Evolutionary conservation across 23 red algal species (phyloP).

Genomic region (Gracilariopsis chorda): DNA sequence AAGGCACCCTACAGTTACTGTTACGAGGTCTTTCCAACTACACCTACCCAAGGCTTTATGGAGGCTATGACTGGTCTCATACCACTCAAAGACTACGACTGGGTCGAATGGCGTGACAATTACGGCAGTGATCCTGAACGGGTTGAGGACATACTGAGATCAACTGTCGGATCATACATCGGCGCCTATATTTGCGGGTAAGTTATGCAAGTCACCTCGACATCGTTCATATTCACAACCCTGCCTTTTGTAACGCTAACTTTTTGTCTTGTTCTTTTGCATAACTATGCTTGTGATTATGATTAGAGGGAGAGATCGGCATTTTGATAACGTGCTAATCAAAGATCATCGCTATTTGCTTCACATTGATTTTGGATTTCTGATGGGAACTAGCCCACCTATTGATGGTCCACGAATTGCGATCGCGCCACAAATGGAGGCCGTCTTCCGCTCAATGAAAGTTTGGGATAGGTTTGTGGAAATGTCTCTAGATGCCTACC

Average conservation of each 20-base stretch:
- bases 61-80: constrained; percentile 61
- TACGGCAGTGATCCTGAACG: constrained; percentile 13
- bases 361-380: constrained; percentile 83
- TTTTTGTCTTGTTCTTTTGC: neutral
- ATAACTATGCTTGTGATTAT: neutral
- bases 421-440: constrained; percentile 75
- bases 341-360: constrained; percentile 57
- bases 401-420: constrained; percentile 79
- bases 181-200: constrained; percentile 66
- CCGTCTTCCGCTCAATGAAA: constrained; percentile 24
- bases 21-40: constrained; percentile 77
- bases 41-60: constrained; percentile 58
- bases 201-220: neutral
- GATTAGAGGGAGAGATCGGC: constrained; percentile 62
- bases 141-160: constrained; percentile 63
- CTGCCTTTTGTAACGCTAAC: neutral
- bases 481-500: constrained; percentile 51
- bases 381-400: constrained; percentile 52
- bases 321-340: constrained; percentile 74
- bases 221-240: neutral
- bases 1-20: constrained; percentile 37
- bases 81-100: constrained; percentile 61
- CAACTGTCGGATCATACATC: constrained; percentile 66
- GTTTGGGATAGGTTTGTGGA: constrained; percentile 75
- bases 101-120: constrained; percentile 45